Percentiles rank a stretch among this genome's conserved stretches.
Evolutionary conservation across 495 filamentous ascomycete genomes (phyloP).

Genomic region (Aspergillus homomorphus): DNA sequence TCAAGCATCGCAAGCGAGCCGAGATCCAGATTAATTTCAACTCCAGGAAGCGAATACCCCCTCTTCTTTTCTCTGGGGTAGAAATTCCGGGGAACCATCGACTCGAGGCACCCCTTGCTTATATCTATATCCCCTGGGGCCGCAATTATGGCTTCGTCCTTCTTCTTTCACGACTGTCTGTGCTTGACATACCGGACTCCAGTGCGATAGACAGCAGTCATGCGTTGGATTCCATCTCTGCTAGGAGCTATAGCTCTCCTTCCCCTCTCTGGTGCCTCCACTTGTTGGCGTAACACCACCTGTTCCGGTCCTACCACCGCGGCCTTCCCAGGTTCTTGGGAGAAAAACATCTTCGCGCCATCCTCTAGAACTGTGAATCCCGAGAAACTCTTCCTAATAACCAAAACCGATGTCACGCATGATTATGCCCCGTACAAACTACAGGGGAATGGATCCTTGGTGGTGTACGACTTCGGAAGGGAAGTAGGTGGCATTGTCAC

Average conservation of each 20-base stretch:
- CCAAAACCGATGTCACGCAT: conserved; percentile 29
- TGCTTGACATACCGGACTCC: no score
- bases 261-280: conserved; percentile 24
- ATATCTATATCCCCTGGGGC: background rate
- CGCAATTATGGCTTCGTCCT: background rate
- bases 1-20: conserved; percentile 7
- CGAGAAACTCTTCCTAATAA: conserved; percentile 39
- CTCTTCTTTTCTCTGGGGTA: conserved; percentile 3
- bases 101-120: background rate
- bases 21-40: conserved; percentile 1
- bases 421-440: conserved; percentile 29
- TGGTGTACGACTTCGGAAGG: conserved; percentile 57
- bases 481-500: conserved; percentile 58
- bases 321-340: conserved; percentile 60
- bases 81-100: conserved; percentile 2
- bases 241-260: conserved; percentile 20
- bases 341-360: conserved; percentile 59
- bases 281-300: conserved; percentile 55
- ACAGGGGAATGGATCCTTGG: conserved; percentile 41
- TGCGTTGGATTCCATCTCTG: conserved; percentile 16
- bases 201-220: conserved; percentile 15
- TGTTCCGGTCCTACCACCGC: conserved; percentile 50
- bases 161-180: background rate
- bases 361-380: conserved; percentile 52
- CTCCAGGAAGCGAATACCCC: conserved; percentile 1